Evolutionary conservation across 2,329 filamentous ascomycete species (phyloP).

Genomic region (Stachybotrys elegans): DNA sequence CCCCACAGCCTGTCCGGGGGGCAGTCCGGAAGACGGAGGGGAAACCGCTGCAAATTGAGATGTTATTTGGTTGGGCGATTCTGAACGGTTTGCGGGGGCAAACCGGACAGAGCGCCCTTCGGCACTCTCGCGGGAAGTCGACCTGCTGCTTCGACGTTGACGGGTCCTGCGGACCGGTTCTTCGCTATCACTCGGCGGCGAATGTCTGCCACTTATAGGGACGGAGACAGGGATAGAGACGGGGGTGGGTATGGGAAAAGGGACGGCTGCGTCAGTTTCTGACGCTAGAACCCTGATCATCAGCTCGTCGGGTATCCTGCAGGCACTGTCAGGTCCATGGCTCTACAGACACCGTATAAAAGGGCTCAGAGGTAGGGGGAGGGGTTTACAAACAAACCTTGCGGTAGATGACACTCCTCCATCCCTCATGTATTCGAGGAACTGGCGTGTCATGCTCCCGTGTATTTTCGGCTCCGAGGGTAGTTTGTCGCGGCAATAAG

Average conservation of each 20-base stretch:
- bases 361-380: background rate
- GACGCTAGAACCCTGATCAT: background rate
- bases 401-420: slow-evolving; percentile 9
- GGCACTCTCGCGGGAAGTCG: no score
- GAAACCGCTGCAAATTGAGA: no score
- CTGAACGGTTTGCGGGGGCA: no score
- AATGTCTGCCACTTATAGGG: background rate
- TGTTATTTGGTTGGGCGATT: no score
- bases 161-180: background rate
- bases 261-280: no score
- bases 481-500: slow-evolving; percentile 59
- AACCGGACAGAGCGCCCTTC: no score
- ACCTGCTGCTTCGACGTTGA: slow-evolving; percentile 1
- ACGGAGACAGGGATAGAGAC: background rate
- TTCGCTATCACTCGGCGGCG: background rate
- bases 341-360: background rate
- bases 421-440: slow-evolving; percentile 26
- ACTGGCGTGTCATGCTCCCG: slow-evolving; percentile 16
- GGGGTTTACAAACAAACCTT: background rate
- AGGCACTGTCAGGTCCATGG: background rate
- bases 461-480: slow-evolving; percentile 38
- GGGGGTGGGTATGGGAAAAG: background rate
- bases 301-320: background rate
- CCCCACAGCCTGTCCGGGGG: no score
- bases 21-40: no score